Conservation (phyloP, 148 eudicot genomes). For the Spergularia bocconei region DNA sequence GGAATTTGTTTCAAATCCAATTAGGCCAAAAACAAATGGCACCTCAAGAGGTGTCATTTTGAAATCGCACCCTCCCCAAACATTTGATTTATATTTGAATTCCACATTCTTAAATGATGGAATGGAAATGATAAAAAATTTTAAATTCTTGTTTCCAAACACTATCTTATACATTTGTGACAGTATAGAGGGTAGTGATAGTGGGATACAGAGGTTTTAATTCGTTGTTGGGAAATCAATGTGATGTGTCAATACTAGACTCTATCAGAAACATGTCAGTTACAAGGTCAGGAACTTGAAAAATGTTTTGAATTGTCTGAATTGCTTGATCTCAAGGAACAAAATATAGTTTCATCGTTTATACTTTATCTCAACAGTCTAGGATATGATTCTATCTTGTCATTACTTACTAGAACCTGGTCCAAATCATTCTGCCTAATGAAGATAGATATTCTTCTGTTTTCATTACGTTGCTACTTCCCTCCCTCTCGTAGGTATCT, state of each 20-base stretch:
- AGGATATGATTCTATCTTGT: background rate
- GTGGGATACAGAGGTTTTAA: background rate
- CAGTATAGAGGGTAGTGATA: background rate
- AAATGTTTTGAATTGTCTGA: background rate
- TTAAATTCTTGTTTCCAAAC: no score
- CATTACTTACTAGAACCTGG: slow-evolving; percentile 8
- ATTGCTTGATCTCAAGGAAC: background rate
- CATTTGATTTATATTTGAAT: no score
- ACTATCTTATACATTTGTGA: no score
- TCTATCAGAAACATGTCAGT: background rate
- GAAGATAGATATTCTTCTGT: background rate
- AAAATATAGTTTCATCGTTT: background rate
- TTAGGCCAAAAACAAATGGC: no score
- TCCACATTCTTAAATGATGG: no score
- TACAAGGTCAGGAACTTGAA: background rate
- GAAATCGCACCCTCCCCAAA: no score
- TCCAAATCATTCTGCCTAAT: background rate
- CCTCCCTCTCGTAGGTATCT: background rate
- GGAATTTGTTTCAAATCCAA: no score
- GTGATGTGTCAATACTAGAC: background rate
- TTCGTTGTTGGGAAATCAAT: background rate
- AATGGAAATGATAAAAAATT: no score
- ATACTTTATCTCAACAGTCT: no score
- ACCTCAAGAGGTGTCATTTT: no score
- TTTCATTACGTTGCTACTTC: background rate